Evolutionary conservation across 148 eudicot genomes (phyloP), one percentile per base, ranked within the genome.

Genomic region (Chenopodium album): DNA sequence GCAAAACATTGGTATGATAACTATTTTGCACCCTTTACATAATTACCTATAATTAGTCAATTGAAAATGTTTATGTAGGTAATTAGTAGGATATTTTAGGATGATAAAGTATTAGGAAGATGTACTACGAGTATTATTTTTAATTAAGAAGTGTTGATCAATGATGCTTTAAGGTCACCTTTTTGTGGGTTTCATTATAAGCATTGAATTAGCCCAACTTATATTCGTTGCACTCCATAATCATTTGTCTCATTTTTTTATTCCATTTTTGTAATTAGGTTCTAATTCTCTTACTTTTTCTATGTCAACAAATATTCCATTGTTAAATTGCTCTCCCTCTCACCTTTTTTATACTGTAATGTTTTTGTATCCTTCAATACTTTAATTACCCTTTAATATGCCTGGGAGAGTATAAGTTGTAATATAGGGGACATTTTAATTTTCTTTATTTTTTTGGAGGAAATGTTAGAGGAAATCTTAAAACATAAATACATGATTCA

Each of bases 191-290:
- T 72, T 46, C 12, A 62, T 80, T 32, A 46, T 73, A 28, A 74
- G 73, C 73, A 74, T 81, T 74, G 60, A 81, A 63, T 74, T 76
- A 74, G 76, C 62, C 77, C 73, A 29, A 47, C 83, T 31, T 23
- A 65, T 47, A 20, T n/a, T 74, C 63, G 32, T 74, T 75, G 83
- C 73, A 64, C 32, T 73, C 76, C 76, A 73, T 48, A 47, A 73
- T 9, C 54, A 72, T 72, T 19, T 44, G 75, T n/a, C 13, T 46
- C 14, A 46, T 46, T 34, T 41, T 41, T 41, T 37, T 72, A 72
- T 41, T 72, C 46, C 54, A 72, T 19, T 44, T 72, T 48, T 48
- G 13, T 72, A 44, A 20, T n/a, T 56, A 1, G 22, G 62, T 20
- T 44, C n/a, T 28, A 41, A 72, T 46, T 20, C 75, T 72, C 54